Conservation (phyloP, 2,329 filamentous ascomycete genomes). For the Calonectria henricotiae region DNA sequence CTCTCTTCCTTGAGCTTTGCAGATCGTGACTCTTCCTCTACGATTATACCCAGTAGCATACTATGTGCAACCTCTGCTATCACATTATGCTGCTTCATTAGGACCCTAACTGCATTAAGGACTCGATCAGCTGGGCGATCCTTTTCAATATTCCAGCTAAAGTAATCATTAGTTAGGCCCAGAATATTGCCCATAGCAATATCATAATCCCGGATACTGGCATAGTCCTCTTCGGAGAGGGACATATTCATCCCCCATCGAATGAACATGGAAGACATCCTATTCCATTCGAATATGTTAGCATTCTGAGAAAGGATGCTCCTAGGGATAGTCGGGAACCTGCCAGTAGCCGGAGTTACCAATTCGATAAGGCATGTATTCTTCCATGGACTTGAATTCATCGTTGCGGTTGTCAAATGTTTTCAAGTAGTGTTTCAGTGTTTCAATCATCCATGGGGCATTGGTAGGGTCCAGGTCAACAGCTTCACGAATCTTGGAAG, state of each 20-base stretch:
- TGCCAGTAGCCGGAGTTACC: neutral
- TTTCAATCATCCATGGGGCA: neutral
- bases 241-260: neutral
- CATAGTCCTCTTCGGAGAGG: neutral
- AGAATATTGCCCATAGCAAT: neutral
- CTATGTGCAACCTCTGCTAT: neutral
- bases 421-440: neutral
- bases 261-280: neutral
- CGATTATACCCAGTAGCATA: neutral
- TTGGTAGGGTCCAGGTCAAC: neutral
- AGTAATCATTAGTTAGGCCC: neutral
- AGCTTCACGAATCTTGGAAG: neutral
- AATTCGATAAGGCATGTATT: neutral
- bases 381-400: neutral
- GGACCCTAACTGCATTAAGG: neutral
- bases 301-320: neutral
- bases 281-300: neutral
- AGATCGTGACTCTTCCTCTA: neutral
- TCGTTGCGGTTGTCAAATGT: constrained; percentile 1
- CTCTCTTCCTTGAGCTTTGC: neutral
- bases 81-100: neutral
- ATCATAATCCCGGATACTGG: neutral
- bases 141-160: neutral
- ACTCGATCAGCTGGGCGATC: neutral
- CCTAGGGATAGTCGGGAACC: neutral